A percentile compares a stretch with the other conserved stretches of the same genome.
Evolutionary conservation across 805 yeast genomes (phyloP).

Genomic region (Kodamaea kaohsiungensis): DNA sequence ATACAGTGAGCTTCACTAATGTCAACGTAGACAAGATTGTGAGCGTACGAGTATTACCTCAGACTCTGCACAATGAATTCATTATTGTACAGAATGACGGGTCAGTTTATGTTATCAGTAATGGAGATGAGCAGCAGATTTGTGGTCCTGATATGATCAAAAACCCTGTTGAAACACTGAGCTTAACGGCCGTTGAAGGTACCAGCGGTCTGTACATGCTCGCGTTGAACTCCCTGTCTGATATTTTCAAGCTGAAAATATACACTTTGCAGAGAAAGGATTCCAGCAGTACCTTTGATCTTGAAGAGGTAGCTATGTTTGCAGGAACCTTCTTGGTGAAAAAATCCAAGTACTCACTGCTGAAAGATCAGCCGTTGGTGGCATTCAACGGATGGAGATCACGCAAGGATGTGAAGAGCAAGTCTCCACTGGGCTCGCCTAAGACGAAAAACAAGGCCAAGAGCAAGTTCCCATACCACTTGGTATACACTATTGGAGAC

Average conservation of each 20-base stretch:
- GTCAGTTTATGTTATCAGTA: slow-evolving; percentile 4
- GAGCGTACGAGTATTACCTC: slow-evolving; percentile 5
- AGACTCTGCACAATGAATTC: slow-evolving; percentile 6
- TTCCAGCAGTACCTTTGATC: neutral
- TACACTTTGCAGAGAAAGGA: slow-evolving; percentile 5
- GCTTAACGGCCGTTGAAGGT: slow-evolving; percentile 1
- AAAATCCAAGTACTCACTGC: slow-evolving; percentile 1
- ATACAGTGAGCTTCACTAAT: slow-evolving; percentile 5
- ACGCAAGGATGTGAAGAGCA: neutral
- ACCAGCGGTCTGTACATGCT: slow-evolving; percentile 5
- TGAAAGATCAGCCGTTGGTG: slow-evolving; percentile 3
- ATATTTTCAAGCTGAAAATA: slow-evolving; percentile 7
- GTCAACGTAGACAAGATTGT: slow-evolving; percentile 8
- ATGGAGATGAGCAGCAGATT: slow-evolving; percentile 9
- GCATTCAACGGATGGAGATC: slow-evolving; percentile 9
- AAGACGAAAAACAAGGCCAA: neutral
- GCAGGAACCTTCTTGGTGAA: slow-evolving; percentile 9
- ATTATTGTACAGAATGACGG: slow-evolving; percentile 9
- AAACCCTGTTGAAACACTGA: slow-evolving; percentile 4
- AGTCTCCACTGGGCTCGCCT: slow-evolving; percentile 1
- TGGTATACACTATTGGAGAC: slow-evolving; percentile 5
- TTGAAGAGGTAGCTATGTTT: slow-evolving; percentile 13
- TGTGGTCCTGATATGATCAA: slow-evolving; percentile 7
- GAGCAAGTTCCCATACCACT: neutral
- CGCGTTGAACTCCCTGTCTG: slow-evolving; percentile 7